Percentiles rank a stretch among this genome's conserved stretches.
These are phyloP conservation scores for Candida sojae DNA, from an alignment of 1,139 yeast species.

Conservation along the genomic window DNA sequence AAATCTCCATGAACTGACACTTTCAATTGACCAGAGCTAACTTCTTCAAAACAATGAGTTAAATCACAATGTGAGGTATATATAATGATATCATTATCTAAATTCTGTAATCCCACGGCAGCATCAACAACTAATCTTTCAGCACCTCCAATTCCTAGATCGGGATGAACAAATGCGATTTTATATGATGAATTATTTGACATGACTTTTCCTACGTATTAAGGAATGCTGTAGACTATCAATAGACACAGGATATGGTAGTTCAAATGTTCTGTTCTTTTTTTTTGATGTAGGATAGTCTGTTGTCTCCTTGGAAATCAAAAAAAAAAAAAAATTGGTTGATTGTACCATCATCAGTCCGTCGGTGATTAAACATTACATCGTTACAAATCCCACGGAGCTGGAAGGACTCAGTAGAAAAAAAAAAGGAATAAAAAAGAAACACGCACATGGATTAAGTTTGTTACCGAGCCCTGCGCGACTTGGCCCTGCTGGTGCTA, in stretches of 20 bases:
- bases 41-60: conserved; percentile 89
- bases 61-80: conserved; percentile 90
- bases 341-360: no score
- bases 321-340: no score
- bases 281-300: not conserved
- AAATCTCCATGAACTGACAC: conserved; percentile 82
- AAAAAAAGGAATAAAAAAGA: no score
- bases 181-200: conserved; percentile 12
- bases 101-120: conserved; percentile 78
- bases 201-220: not conserved
- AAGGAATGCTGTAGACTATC: not conserved
- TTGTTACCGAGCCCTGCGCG: no score
- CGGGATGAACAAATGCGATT: conserved; percentile 93
- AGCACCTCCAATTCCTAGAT: conserved; percentile 95
- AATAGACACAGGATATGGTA: not conserved
- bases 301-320: no score
- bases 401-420: no score
- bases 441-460: no score
- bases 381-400: no score
- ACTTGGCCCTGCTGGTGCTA: no score
- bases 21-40: conserved; percentile 52
- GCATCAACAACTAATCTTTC: conserved; percentile 95
- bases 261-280: not conserved
- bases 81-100: conserved; percentile 65
- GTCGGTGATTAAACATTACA: no score